Evolutionary conservation across 139 green algal species (phyloP), one percentile per base, ranked within the genome.

Genomic region (Picochlorum sp.): DNA sequence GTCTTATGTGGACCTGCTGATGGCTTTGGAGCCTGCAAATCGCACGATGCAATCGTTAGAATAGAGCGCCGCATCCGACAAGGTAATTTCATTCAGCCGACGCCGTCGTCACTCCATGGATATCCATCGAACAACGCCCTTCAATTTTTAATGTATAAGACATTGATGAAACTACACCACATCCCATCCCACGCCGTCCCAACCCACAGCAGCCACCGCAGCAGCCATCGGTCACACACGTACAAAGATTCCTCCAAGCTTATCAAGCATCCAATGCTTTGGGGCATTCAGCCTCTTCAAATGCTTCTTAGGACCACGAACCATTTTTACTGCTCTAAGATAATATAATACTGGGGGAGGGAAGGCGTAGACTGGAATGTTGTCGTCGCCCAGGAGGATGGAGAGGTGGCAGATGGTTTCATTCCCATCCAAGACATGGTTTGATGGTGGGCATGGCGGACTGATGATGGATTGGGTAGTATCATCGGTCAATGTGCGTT

Each of bases 181-280:
- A 58, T 58, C 50, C 50, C 23, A 20, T 11, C 58, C 62, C 34
- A 41, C 34, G 34, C 34, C 34, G 34, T 41, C 34, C 34, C 34
- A 41, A 13, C 34, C 61, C 54, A 56, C 15, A 69, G 23, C 37
- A 72, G 38, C 65, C 54, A 56, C 54, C 18, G 51, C 21, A 59
- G 13, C 23, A 20, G 47, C 32, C 67, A 21, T 60, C 47, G 47
- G 67, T 62, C 46, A 47, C 65, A 23, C 30, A 90, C 85, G 86
- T 75, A 96, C 94, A 72, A 98, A 99, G 68, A 98, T 90, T 71
- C 94, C 94, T 50, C 90, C 91, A 46, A 99, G 90, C 83, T 99
- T 99, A 82, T 98, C 90, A 56, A 99, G 84, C 92, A 98, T 97
- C 94, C 94, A 99, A 74, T 98, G 92, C 62, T 84, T 91, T 34